phyloP scores from a whole-genome alignment of 208 protist species.

The Zelonia costaricensis region DNA sequence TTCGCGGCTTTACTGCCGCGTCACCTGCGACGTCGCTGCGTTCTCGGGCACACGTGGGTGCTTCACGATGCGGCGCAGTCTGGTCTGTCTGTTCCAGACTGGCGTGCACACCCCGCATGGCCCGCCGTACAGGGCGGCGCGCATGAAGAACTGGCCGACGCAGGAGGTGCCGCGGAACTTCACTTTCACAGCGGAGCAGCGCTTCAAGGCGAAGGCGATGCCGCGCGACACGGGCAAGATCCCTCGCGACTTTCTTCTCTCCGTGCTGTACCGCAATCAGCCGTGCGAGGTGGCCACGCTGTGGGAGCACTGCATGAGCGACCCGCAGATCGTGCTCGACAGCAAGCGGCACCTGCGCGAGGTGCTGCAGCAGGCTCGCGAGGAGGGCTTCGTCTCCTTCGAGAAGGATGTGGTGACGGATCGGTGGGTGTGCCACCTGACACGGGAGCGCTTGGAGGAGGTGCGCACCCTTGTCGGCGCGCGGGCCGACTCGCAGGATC shows the following conservation, averaged over 20 bases:
- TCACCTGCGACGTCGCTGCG: no score
- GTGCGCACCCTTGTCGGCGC: conserved; percentile 64
- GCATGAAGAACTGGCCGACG: conserved; percentile 84
- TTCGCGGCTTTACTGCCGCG: no score
- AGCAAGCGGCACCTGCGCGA: conserved; percentile 90
- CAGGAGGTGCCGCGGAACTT: conserved; percentile 82
- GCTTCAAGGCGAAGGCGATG: conserved; percentile 72
- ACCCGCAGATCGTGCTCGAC: conserved; percentile 87
- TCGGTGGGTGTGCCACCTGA: conserved; percentile 78
- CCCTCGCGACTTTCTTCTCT: conserved; percentile 85
- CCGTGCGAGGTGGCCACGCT: conserved; percentile 84
- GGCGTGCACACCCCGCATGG: conserved; percentile 75
- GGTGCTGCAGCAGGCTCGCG: conserved; percentile 83
- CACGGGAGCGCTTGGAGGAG: conserved; percentile 87
- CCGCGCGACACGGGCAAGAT: conserved; percentile 87
- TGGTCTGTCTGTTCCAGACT: conserved; percentile 53
- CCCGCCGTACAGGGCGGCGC: conserved; percentile 60
- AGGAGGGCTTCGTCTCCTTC: conserved; percentile 88
- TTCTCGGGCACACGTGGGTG: neutral
- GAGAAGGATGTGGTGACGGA: conserved; percentile 70
- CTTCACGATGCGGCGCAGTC: conserved; percentile 45
- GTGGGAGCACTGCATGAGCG: conserved; percentile 79
- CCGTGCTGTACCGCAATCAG: conserved; percentile 89
- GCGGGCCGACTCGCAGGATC: conserved; percentile 40
- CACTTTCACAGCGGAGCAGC: conserved; percentile 73